Evolutionary conservation across 495 filamentous ascomycete genomes (phyloP).

Genomic region (Sordaria brevicollis): DNA sequence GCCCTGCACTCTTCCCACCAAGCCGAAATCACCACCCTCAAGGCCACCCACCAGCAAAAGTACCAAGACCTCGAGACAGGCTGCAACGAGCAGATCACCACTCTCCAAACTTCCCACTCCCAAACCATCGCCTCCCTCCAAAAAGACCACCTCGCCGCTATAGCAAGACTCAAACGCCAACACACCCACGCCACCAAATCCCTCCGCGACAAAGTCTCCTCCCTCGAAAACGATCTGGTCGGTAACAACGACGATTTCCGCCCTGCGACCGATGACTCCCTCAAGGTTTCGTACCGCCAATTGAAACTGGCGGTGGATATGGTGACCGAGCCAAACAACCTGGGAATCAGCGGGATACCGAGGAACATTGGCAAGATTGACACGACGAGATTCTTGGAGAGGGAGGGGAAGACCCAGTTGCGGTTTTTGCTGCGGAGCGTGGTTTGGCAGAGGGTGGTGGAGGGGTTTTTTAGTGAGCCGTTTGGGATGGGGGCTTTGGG

Average conservation of each 20-base stretch:
- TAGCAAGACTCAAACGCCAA: no score
- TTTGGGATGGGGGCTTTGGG: slow-evolving; percentile 24
- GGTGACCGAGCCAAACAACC: slow-evolving; percentile 9
- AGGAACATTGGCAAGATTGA: slow-evolving; percentile 3
- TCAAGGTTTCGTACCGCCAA: slow-evolving; percentile 18
- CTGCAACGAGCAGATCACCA: background rate
- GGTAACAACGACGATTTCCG: slow-evolving; percentile 18
- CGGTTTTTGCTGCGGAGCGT: slow-evolving; percentile 13
- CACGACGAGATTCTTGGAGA: slow-evolving; percentile 7
- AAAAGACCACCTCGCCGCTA: no score
- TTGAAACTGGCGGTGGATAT: slow-evolving; percentile 13
- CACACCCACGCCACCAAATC: no score
- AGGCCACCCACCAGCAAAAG: no score
- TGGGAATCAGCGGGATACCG: slow-evolving; percentile 2
- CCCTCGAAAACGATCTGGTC: slow-evolving; percentile 17
- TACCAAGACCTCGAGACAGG: background rate
- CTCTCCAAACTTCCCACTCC: background rate
- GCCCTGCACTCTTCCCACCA: background rate
- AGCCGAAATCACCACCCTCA: no score
- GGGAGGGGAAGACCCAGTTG: slow-evolving; percentile 2
- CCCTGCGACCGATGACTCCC: slow-evolving; percentile 19
- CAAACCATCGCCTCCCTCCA: background rate
- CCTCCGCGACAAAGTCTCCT: slow-evolving; percentile 1
- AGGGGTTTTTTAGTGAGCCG: slow-evolving; percentile 21
- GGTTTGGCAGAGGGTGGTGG: slow-evolving; percentile 17